A percentile compares a stretch with the other conserved stretches of the same genome.
These are phyloP conservation scores for Alternaria longipes DNA, from an alignment of 2,329 filamentous ascomycete species.

Conservation along the genomic window DNA sequence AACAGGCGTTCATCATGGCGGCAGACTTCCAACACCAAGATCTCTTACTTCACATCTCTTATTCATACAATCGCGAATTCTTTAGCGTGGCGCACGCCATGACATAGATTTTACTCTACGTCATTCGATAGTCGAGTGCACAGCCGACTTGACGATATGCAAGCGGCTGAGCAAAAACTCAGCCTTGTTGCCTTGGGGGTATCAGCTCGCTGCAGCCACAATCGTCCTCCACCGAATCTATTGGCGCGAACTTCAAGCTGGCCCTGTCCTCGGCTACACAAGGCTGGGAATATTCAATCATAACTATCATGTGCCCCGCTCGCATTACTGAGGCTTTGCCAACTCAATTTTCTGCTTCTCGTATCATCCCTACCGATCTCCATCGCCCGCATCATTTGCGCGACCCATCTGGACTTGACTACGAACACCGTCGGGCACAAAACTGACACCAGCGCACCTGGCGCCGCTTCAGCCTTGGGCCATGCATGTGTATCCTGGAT, in stretches of 20 bases:
- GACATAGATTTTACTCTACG: neutral
- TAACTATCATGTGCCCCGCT: neutral
- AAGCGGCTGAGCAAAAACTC: neutral
- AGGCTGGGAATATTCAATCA: neutral
- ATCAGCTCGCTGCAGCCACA: conserved; percentile 22
- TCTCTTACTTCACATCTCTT: neutral
- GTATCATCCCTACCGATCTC: neutral
- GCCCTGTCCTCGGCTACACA: neutral
- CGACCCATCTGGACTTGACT: too few species aligned
- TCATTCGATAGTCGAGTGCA: neutral
- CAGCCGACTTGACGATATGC: neutral
- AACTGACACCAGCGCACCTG: too few species aligned
- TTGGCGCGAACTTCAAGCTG: conserved; percentile 7
- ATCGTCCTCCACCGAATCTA: conserved; percentile 1
- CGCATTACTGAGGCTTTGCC: neutral
- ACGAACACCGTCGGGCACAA: too few species aligned
- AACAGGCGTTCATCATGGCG: conserved; percentile 1
- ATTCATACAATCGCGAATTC: neutral
- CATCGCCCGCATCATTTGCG: too few species aligned
- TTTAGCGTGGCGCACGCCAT: neutral
- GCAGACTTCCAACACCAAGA: neutral
- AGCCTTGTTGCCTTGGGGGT: conserved; percentile 14
- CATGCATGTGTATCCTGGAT: too few species aligned
- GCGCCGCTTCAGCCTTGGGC: neutral
- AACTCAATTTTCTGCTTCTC: neutral